Evolutionary conservation across 345 rosid species (phyloP).

Genomic region (Durio zibethinus): DNA sequence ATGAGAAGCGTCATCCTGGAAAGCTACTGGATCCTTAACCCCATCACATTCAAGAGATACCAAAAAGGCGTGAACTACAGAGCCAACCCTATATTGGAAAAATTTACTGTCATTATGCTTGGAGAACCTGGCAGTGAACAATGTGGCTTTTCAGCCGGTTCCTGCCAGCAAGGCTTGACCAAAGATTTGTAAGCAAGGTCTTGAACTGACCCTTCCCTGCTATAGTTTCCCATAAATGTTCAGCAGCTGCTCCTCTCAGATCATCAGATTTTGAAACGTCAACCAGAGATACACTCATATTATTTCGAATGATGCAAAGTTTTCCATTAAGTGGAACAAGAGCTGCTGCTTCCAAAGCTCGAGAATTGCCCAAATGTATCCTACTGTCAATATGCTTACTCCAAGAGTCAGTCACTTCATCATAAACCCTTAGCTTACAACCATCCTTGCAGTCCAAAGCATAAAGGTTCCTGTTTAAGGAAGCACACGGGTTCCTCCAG

Average conservation of each 20-base stretch:
- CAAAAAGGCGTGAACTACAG: neutral
- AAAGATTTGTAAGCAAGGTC: conserved; percentile 61
- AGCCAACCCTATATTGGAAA: neutral
- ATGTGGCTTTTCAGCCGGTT: conserved; percentile 68
- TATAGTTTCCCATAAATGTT: conserved; percentile 66
- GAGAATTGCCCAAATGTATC: conserved; percentile 66
- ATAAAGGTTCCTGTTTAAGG: conserved; percentile 57
- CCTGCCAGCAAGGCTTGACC: conserved; percentile 65
- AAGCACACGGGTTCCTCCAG: conserved; percentile 70
- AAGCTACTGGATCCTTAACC: neutral
- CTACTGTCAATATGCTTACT: conserved; percentile 61
- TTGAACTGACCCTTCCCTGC: conserved; percentile 63
- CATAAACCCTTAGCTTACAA: conserved; percentile 66
- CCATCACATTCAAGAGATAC: conserved; percentile 7
- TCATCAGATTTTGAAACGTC: conserved; percentile 48
- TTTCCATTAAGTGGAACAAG: conserved; percentile 67
- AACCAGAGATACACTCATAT: conserved; percentile 68
- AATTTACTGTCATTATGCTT: conserved; percentile 35
- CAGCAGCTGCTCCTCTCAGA: conserved; percentile 41
- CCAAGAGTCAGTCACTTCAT: conserved; percentile 63
- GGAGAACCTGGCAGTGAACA: conserved; percentile 76
- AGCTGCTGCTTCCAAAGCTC: conserved; percentile 68
- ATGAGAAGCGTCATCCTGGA: neutral
- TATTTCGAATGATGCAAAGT: conserved; percentile 61
- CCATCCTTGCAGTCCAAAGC: conserved; percentile 78